phyloP scores from a whole-genome alignment of 1,284 basidiomycete species.

The Rhodofomes roseus region DNA sequence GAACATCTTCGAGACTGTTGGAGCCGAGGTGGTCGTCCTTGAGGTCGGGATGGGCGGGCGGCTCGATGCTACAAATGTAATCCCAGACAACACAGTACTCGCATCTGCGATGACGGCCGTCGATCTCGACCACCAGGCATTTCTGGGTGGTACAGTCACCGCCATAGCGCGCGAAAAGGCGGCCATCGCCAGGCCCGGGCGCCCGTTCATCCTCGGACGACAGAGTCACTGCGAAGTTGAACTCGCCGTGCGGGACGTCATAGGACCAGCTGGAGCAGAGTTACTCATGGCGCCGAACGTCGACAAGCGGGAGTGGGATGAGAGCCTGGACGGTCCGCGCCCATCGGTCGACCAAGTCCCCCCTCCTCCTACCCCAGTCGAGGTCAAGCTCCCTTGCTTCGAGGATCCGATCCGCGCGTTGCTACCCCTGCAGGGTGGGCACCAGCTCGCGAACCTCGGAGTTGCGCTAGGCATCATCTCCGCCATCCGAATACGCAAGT shows the following conservation, averaged over 20 bases:
- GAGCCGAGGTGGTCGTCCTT: constrained; percentile 80
- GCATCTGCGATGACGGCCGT: constrained; percentile 84
- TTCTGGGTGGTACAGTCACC: constrained; percentile 76
- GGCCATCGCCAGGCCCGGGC: constrained; percentile 69
- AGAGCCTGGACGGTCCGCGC: constrained; percentile 31
- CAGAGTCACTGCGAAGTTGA: constrained; percentile 60
- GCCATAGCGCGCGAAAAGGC: constrained; percentile 86
- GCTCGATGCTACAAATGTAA: constrained; percentile 91
- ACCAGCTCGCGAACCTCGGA: constrained; percentile 82
- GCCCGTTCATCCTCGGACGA: constrained; percentile 72
- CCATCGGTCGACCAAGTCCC: constrained; percentile 28
- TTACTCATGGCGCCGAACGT: constrained; percentile 35
- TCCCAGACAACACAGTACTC: constrained; percentile 67
- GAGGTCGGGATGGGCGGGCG: constrained; percentile 96
- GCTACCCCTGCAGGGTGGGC: constrained; percentile 71
- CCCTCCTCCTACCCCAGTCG: constrained; percentile 44
- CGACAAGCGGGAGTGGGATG: constrained; percentile 33
- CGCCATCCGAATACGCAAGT: constrained; percentile 47
- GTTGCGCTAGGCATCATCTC: constrained; percentile 67
- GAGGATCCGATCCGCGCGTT: constrained; percentile 36
- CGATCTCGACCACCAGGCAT: constrained; percentile 90
- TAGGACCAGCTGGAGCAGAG: constrained; percentile 37
- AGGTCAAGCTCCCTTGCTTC: constrained; percentile 39
- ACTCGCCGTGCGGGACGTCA: constrained; percentile 36
- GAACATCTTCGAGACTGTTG: constrained; percentile 60